These are phyloP conservation scores for Colletotrichum camelliae DNA, from an alignment of 2,329 filamentous ascomycete species.

Conservation along the genomic window DNA sequence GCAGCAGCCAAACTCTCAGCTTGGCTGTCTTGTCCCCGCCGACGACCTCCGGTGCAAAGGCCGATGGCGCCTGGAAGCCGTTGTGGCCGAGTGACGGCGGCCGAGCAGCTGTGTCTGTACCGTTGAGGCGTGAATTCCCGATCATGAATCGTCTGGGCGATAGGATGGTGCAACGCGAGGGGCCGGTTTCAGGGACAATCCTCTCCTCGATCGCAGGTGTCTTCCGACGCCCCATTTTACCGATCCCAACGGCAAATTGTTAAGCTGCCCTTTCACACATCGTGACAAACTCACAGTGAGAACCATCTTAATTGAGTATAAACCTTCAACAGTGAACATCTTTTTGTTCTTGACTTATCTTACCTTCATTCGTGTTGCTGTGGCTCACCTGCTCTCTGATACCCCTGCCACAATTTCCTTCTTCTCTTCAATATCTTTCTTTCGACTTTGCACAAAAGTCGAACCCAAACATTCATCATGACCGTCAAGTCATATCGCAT, in stretches of 20 bases:
- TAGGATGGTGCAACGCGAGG: neutral
- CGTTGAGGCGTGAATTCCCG: neutral
- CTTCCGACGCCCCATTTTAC: conserved; percentile 2
- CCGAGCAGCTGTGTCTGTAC: neutral
- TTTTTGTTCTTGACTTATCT: neutral
- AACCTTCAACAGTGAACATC: neutral
- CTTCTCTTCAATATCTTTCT: neutral
- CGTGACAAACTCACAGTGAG: neutral
- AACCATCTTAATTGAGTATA: neutral
- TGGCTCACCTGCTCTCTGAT: neutral
- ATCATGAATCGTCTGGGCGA: neutral
- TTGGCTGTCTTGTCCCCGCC: neutral
- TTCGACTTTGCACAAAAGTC: neutral
- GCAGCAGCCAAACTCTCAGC: neutral
- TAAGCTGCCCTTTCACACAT: neutral
- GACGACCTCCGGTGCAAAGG: neutral
- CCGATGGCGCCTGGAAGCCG: neutral
- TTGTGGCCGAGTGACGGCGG: neutral
- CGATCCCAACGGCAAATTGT: conserved; percentile 9
- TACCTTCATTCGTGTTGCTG: neutral
- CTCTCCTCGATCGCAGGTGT: neutral
- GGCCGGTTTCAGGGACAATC: neutral
- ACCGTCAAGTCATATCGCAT: conserved; percentile 31
- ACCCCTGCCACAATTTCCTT: neutral
- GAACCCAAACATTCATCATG: conserved; percentile 20